phyloP scores from a whole-genome alignment of 164 flowering plant species.

The Sextonia rubra region DNA sequence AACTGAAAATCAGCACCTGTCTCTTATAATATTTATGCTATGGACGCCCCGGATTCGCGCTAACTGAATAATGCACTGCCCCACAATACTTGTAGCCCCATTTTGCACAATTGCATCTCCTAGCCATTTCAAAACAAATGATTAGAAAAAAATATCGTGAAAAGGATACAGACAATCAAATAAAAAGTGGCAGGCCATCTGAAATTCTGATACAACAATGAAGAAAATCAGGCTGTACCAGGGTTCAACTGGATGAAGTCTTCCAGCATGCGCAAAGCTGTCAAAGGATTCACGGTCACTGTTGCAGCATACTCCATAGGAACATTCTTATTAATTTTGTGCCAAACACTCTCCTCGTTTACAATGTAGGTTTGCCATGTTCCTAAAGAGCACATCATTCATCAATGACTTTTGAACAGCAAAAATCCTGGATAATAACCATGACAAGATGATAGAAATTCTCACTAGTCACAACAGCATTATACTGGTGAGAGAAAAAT shows the following conservation, averaged over 20 bases:
- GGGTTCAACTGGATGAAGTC: conserved; percentile 68
- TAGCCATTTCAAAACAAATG: conserved; percentile 21
- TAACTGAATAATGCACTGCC: conserved; percentile 93
- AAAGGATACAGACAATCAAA: not conserved
- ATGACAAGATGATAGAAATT: not conserved
- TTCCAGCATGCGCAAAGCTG: conserved; percentile 85
- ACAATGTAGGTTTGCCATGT: conserved; percentile 94
- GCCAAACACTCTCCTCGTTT: conserved; percentile 76
- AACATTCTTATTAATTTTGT: conserved; percentile 64
- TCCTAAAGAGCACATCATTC: conserved; percentile 37
- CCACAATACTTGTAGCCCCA: conserved; percentile 98
- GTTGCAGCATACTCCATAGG: conserved; percentile 93
- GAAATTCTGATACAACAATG: not conserved
- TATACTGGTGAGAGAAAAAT: not conserved
- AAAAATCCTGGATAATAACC: not conserved
- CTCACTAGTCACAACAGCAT: not conserved
- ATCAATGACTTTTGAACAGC: conserved; percentile 4
- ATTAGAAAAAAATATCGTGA: conserved; percentile 10
- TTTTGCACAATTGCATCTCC: conserved; percentile 94
- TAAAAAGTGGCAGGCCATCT: not conserved
- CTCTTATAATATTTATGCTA: conserved; percentile 78
- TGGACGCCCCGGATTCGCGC: conserved; percentile 69
- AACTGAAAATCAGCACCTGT: conserved; percentile 48
- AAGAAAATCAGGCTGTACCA: conserved; percentile 33
- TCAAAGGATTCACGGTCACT: conserved; percentile 83